These are phyloP conservation scores for Mucor velutinosus DNA, from an alignment of 371 early-diverging fungal genomes.

Conservation along the genomic window DNA sequence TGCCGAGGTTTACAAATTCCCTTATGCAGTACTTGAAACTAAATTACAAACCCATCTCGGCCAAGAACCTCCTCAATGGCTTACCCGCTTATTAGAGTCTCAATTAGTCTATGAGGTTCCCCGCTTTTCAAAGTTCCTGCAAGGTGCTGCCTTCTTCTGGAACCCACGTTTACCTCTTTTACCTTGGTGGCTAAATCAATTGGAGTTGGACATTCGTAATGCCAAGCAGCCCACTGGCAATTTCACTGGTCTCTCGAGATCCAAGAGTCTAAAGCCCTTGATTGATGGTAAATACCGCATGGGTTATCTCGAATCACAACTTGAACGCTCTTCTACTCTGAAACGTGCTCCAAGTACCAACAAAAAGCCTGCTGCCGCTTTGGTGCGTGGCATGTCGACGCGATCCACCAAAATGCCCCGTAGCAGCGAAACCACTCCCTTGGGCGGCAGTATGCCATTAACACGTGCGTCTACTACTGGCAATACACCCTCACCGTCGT, in stretches of 20 bases:
- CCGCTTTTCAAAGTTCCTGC: constrained; percentile 98
- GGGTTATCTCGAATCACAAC: constrained; percentile 50
- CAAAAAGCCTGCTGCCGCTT: background rate
- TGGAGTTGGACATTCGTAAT: constrained; percentile 89
- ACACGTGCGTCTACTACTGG: background rate
- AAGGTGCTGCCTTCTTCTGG: constrained; percentile 93
- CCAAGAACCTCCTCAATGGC: constrained; percentile 94
- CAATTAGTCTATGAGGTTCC: constrained; percentile 96
- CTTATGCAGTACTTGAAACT: constrained; percentile 61
- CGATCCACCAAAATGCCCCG: constrained; percentile 13
- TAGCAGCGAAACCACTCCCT: background rate
- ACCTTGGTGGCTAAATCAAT: constrained; percentile 96
- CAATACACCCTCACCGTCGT: background rate
- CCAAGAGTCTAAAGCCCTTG: constrained; percentile 47
- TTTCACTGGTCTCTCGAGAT: constrained; percentile 37
- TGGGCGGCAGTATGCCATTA: background rate
- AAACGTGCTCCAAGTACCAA: constrained; percentile 25
- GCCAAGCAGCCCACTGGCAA: constrained; percentile 33
- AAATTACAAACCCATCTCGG: constrained; percentile 95
- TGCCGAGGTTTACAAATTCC: constrained; percentile 44
- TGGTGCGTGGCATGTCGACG: constrained; percentile 9
- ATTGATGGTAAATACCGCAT: constrained; percentile 48
- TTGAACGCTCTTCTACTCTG: constrained; percentile 34
- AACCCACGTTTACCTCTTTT: constrained; percentile 80
- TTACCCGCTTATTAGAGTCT: constrained; percentile 84